These are phyloP conservation scores for Epichloe scottii DNA, from an alignment of 2,329 filamentous ascomycete species.

Conservation along the genomic window DNA sequence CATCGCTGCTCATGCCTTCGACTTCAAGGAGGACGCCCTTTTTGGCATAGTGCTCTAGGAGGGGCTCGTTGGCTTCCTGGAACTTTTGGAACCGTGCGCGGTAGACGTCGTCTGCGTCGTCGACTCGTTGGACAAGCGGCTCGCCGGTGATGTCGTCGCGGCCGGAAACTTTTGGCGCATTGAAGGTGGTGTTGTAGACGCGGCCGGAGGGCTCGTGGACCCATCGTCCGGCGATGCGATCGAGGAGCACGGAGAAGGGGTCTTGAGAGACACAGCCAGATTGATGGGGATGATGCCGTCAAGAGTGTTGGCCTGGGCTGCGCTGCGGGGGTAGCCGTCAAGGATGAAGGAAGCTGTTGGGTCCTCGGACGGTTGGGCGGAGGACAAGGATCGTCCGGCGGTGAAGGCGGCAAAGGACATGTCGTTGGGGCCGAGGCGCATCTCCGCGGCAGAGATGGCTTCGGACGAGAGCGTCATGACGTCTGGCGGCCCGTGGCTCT, in stretches of 20 bases:
- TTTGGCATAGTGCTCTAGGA: constrained; percentile 80
- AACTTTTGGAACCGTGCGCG: constrained; percentile 70
- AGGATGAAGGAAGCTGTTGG: constrained; percentile 83
- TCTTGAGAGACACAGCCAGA: constrained; percentile 75
- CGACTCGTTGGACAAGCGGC: constrained; percentile 63
- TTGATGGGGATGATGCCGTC: constrained; percentile 87
- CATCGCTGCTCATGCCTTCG: constrained; percentile 78
- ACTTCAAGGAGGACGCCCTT: constrained; percentile 80
- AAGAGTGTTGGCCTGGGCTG: constrained; percentile 62
- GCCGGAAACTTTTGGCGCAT: constrained; percentile 68
- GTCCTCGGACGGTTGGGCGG: constrained; percentile 45
- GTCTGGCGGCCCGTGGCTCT: constrained; percentile 30
- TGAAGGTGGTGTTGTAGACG: constrained; percentile 91
- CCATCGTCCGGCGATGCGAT: constrained; percentile 85
- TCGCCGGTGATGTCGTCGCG: constrained; percentile 89
- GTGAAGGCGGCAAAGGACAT: constrained; percentile 1
- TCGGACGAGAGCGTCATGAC: constrained; percentile 40
- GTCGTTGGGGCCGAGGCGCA: constrained; percentile 16
- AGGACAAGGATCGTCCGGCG: constrained; percentile 11
- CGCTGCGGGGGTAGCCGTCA: constrained; percentile 89
- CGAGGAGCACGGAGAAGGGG: constrained; percentile 72
- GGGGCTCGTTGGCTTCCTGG: constrained; percentile 69
- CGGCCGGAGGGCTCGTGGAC: constrained; percentile 83
- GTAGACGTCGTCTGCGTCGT: constrained; percentile 84
- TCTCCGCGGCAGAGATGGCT: constrained; percentile 23